Conservation (phyloP, 768 basidiomycete genomes). For the Candolleomyces eurysporus region DNA sequence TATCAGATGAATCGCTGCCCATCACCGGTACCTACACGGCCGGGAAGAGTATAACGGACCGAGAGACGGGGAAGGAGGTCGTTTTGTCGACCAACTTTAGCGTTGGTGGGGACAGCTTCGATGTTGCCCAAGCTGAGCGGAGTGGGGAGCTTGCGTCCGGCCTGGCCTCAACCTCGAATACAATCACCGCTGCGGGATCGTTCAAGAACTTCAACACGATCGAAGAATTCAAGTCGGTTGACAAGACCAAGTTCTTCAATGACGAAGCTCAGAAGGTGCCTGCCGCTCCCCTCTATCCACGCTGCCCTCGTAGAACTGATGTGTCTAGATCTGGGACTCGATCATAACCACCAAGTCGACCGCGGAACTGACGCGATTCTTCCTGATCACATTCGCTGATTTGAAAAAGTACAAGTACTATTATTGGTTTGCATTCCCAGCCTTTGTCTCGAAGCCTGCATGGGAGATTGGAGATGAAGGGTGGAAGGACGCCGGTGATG, state of each 20-base stretch:
- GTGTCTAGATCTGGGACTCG: constrained; percentile 64
- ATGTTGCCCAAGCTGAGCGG: constrained; percentile 18
- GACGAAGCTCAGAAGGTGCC: constrained; percentile 62
- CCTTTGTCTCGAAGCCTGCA: constrained; percentile 83
- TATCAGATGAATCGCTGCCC: constrained; percentile 69
- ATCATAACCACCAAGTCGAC: constrained; percentile 52
- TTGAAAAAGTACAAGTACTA: constrained; percentile 98
- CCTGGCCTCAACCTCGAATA: constrained; percentile 7
- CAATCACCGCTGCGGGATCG: constrained; percentile 56
- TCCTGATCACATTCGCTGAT: constrained; percentile 93
- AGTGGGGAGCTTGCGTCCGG: neutral
- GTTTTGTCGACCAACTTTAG: constrained; percentile 45
- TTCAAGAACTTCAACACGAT: constrained; percentile 97
- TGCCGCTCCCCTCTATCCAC: neutral
- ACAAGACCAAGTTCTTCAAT: constrained; percentile 83
- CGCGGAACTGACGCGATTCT: constrained; percentile 67
- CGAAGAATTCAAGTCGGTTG: constrained; percentile 88
- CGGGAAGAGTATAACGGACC: constrained; percentile 71
- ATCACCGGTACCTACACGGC: constrained; percentile 67
- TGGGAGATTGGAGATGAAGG: constrained; percentile 77
- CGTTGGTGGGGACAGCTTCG: constrained; percentile 66
- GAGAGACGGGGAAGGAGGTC: constrained; percentile 73
- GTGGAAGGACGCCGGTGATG: constrained; percentile 50
- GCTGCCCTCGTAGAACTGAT: neutral
- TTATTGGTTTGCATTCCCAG: constrained; percentile 98